Evolutionary conservation across 164 flowering plant genomes (phyloP).

Genomic region (Malania oleifera): DNA sequence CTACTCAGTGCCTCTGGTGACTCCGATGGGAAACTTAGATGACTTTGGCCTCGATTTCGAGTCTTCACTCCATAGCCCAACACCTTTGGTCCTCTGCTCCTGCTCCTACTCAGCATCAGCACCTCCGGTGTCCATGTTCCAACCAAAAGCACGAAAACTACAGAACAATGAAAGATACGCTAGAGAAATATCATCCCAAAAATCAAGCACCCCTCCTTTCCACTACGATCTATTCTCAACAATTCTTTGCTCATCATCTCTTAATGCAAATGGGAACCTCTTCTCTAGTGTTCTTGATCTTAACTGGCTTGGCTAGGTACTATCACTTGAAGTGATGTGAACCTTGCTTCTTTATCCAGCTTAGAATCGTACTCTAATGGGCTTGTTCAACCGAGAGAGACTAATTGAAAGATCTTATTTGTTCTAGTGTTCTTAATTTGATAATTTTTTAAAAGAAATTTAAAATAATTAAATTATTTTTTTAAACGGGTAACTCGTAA

Average conservation of each 20-base stretch:
- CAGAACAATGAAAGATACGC: slow-evolving; percentile 87
- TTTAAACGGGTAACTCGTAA: too few species aligned
- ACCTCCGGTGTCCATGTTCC: slow-evolving; percentile 99
- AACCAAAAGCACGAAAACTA: slow-evolving; percentile 85
- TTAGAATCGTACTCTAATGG: slow-evolving; percentile 60
- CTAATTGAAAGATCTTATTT: too few species aligned
- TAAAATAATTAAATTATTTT: too few species aligned
- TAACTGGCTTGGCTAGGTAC: slow-evolving; percentile 10
- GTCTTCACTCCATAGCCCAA: too few species aligned
- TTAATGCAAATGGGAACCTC: slow-evolving; percentile 63
- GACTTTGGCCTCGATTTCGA: too few species aligned
- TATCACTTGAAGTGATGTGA: slow-evolving; percentile 10
- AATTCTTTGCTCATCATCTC: slow-evolving; percentile 35
- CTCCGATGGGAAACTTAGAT: too few species aligned
- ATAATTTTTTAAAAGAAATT: too few species aligned
- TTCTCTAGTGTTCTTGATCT: slow-evolving; percentile 60
- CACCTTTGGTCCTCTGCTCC: too few species aligned
- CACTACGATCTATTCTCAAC: slow-evolving; percentile 57
- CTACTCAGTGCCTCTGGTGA: too few species aligned
- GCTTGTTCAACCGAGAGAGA: too few species aligned
- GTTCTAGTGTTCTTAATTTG: too few species aligned
- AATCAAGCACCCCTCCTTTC: slow-evolving; percentile 81
- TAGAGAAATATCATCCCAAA: slow-evolving; percentile 78
- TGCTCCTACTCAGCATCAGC: too few species aligned
- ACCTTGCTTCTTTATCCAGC: slow-evolving; percentile 51